Evolutionary conservation across 495 filamentous ascomycete species (phyloP).

Genomic region (Geopyxis carbonaria): DNA sequence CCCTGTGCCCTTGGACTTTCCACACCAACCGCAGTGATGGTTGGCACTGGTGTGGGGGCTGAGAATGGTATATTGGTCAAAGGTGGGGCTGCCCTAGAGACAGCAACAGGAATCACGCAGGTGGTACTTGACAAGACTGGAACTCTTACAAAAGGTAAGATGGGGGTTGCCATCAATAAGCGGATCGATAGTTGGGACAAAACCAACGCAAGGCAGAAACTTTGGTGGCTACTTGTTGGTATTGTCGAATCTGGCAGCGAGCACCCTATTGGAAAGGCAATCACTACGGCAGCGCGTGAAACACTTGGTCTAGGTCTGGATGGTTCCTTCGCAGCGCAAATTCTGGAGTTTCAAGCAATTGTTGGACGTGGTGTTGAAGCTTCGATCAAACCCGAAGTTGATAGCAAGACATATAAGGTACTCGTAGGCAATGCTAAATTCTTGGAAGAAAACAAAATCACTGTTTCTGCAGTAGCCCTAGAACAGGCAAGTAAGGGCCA

Average conservation of each 20-base stretch:
- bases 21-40: constrained; percentile 96
- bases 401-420: constrained; percentile 54
- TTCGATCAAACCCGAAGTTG: constrained; percentile 52
- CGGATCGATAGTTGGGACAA: constrained; percentile 51
- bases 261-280: constrained; percentile 82
- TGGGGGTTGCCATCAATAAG: constrained; percentile 63
- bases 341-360: constrained; percentile 66
- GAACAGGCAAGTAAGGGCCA: constrained; percentile 39
- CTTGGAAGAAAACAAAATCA: constrained; percentile 31
- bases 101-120: constrained; percentile 75
- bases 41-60: constrained; percentile 91
- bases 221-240: constrained; percentile 93
- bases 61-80: constrained; percentile 95
- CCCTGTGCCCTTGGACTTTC: constrained; percentile 87
- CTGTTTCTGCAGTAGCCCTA: constrained; percentile 1
- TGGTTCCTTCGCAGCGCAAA: constrained; percentile 57
- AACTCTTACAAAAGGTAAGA: constrained; percentile 83
- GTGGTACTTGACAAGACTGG: constrained; percentile 99
- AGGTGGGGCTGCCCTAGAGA: constrained; percentile 83
- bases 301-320: constrained; percentile 56
- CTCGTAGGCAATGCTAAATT: constrained; percentile 68
- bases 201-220: constrained; percentile 46
- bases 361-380: constrained; percentile 80
- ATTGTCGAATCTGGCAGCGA: constrained; percentile 87
- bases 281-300: constrained; percentile 52